Evolutionary conservation across 2,329 filamentous ascomycete species (phyloP).

Genomic region (Stagonosporopsis tanaceti): DNA sequence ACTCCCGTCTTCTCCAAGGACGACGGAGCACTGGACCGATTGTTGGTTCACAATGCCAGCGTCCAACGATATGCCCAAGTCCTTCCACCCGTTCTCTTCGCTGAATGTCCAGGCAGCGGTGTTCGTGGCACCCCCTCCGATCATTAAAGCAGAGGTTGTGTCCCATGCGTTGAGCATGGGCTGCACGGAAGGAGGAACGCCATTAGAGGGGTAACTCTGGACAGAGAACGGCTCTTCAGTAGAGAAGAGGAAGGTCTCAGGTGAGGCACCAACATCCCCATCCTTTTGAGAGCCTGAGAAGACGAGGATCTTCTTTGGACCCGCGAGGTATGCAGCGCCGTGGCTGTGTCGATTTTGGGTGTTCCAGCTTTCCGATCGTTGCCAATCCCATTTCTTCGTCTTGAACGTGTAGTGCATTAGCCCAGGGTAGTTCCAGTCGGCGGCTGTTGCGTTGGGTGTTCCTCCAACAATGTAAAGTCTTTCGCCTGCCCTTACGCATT

Average conservation of each 20-base stretch:
- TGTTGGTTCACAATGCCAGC: constrained; percentile 67
- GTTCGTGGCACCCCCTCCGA: constrained; percentile 75
- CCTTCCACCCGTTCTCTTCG: constrained; percentile 68
- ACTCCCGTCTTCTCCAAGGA: constrained; percentile 77
- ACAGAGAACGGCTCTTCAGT: constrained; percentile 72
- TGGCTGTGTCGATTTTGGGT: constrained; percentile 77
- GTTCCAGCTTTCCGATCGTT: constrained; percentile 60
- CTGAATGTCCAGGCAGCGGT: constrained; percentile 77
- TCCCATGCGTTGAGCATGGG: constrained; percentile 82
- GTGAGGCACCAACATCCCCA: constrained; percentile 62
- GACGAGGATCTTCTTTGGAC: constrained; percentile 75
- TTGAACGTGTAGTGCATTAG: constrained; percentile 73
- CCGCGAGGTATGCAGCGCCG: constrained; percentile 75
- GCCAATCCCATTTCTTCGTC: constrained; percentile 65
- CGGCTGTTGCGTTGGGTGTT: constrained; percentile 45
- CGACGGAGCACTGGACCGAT: constrained; percentile 68
- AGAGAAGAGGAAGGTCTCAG: constrained; percentile 77
- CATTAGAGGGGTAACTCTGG: constrained; percentile 55
- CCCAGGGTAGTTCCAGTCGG: constrained; percentile 68
- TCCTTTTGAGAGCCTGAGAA: constrained; percentile 79
- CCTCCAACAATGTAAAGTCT: constrained; percentile 86
- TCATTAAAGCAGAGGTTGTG: constrained; percentile 71
- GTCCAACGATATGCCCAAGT: constrained; percentile 70
- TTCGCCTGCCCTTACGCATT: constrained; percentile 76
- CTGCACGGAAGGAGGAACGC: constrained; percentile 67